Evolutionary conservation across 192 early-diverging fungal genomes (phyloP).

Genomic region (Linnemannia elongata): DNA sequence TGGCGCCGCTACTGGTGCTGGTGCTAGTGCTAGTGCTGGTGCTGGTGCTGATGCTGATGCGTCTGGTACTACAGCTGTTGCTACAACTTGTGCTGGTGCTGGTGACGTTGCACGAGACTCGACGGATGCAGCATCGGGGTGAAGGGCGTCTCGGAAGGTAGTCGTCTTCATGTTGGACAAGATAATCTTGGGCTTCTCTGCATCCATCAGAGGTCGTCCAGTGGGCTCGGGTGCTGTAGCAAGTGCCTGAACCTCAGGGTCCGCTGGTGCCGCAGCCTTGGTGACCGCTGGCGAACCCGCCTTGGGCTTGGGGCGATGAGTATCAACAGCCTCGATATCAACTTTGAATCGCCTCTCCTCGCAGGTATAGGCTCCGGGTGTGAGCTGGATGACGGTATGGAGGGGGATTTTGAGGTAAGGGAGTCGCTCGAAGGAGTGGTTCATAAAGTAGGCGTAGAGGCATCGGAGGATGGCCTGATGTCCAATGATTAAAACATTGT

Average conservation of each 20-base stretch:
- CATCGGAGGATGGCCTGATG: conserved; percentile 98
- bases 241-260: background rate
- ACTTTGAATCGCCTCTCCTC: conserved; percentile 93
- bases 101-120: background rate
- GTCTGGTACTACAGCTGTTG: background rate
- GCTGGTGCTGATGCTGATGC: background rate
- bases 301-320: conserved; percentile 86
- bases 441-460: conserved; percentile 98
- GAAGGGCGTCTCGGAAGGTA: conserved; percentile 31
- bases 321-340: conserved; percentile 99
- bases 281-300: conserved; percentile 6
- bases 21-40: background rate
- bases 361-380: conserved; percentile 96
- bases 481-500: conserved; percentile 94
- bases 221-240: background rate
- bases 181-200: conserved; percentile 32
- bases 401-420: conserved; percentile 99
- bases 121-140: conserved; percentile 18
- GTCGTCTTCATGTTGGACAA: conserved; percentile 21
- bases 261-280: conserved; percentile 11
- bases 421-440: conserved; percentile 90
- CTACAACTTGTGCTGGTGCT: background rate
- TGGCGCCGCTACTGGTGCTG: background rate
- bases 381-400: conserved; percentile 96
- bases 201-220: conserved; percentile 11